phyloP scores from a whole-genome alignment of 2,329 filamentous ascomycete species.

The Lasiodiplodia sp. region DNA sequence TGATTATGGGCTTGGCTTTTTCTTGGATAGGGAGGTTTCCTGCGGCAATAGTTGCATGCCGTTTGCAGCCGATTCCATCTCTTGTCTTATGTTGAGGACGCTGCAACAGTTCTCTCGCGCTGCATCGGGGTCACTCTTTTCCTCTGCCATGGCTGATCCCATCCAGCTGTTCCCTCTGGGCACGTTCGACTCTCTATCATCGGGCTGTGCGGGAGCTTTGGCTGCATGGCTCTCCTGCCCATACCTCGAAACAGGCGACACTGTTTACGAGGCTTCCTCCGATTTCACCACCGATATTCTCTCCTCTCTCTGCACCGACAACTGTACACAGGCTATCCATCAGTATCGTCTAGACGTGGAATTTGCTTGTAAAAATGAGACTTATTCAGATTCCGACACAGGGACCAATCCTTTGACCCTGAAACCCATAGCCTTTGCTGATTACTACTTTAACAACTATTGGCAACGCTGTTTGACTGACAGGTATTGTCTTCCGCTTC shows the following conservation, averaged over 20 bases:
- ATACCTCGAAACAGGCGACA: background rate
- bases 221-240: background rate
- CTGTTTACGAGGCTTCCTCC: background rate
- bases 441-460: background rate
- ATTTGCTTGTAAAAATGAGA: background rate
- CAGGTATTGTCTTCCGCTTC: background rate
- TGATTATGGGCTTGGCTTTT: too few species aligned
- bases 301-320: background rate
- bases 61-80: too few species aligned
- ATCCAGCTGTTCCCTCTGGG: background rate
- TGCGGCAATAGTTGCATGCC: too few species aligned
- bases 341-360: background rate
- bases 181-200: background rate
- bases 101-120: too few species aligned
- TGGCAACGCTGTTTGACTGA: background rate
- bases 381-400: background rate
- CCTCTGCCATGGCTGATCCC: background rate
- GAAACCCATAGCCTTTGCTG: background rate
- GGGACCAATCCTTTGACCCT: background rate
- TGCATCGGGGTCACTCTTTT: too few species aligned
- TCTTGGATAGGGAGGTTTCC: too few species aligned
- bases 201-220: background rate
- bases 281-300: background rate
- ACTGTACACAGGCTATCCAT: background rate
- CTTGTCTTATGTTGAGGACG: too few species aligned